Base-by-base conservation (phyloP, 2,329 filamentous ascomycete genomes). In the Aureobasidium sp. region DNA sequence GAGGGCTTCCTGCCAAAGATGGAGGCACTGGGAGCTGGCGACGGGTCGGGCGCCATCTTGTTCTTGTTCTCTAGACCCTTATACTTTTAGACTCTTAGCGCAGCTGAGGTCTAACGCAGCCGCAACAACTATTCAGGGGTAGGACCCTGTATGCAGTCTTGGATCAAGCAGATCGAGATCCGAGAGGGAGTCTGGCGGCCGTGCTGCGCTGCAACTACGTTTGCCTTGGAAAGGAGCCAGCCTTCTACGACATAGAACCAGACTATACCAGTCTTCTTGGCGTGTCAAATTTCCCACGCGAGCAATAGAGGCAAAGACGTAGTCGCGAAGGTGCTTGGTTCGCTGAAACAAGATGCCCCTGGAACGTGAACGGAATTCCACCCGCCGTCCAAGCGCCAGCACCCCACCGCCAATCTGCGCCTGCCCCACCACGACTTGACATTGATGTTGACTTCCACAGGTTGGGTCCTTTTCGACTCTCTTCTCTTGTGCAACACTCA, bases 21-120 rank as follows among this genome's bases (percentile, higher is more conserved):
- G 46, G 46, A 60, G 5, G 39, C 57, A 32, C 55, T 56, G n/a
- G 63, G 61, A 12, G 63, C 43, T 15, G 63, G 61, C 41, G 63
- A 59, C 32, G 63, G 55, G 39, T 64, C 63, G 20, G 60, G 59
- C 8, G 47, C 47, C 63, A 64, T 64, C n/a, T 12, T 39, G 39
- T 43, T 32, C 37, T 37, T 52, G 48, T 52, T 36, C 50, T 17
- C 20, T 27, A 2, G 24, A 39, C 34, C 12, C 24, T 39, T 51
- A 34, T 37, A 52, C 50, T 37, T 52, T 52, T 27, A 15, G 32
- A 52, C 32, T 26, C n/a, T 26, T 37, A 37, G 48, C 32, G 26
- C 34, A 17, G 50, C 34, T 39, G 34, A 52, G 20, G 20, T 52
- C 50, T 17, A 39, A 52, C 20, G 41, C 13, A 12, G 41, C 41